A percentile compares a stretch with the other conserved stretches of the same genome.
Conservation (phyloP, 1,139 yeast species). For the Geotrichum bryndzae region DNA sequence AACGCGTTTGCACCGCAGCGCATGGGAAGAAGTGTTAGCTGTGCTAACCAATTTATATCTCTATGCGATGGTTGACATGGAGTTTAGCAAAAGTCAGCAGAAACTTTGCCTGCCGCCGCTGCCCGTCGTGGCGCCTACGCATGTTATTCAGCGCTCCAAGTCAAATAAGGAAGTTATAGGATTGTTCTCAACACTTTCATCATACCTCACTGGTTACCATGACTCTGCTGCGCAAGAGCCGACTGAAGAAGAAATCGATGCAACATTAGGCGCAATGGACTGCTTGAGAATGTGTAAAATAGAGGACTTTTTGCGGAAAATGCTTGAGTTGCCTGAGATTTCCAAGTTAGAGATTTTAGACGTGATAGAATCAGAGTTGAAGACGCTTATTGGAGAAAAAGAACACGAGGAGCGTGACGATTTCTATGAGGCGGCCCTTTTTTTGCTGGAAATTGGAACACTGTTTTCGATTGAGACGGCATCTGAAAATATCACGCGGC, state of each 20-base stretch:
- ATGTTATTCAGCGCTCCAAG: slow-evolving; percentile 55
- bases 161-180: slow-evolving; percentile 59
- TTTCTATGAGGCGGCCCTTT: slow-evolving; percentile 18
- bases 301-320: slow-evolving; percentile 42
- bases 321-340: slow-evolving; percentile 1
- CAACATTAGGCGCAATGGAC: slow-evolving; percentile 73
- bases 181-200: slow-evolving; percentile 79
- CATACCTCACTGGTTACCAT: slow-evolving; percentile 81
- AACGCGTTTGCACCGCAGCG: slow-evolving; percentile 15
- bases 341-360: slow-evolving; percentile 3
- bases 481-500: slow-evolving; percentile 6
- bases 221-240: slow-evolving; percentile 86
- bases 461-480: slow-evolving; percentile 20
- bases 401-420: slow-evolving; percentile 20
- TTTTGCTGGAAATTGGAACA: slow-evolving; percentile 26
- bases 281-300: slow-evolving; percentile 68
- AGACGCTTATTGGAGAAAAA: slow-evolving; percentile 22
- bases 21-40: slow-evolving; percentile 60
- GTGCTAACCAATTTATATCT: slow-evolving; percentile 63
- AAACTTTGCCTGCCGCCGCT: slow-evolving; percentile 34
- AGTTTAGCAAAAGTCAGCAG: slow-evolving; percentile 48
- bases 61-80: slow-evolving; percentile 58
- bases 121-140: slow-evolving; percentile 59
- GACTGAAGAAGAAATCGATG: slow-evolving; percentile 82
- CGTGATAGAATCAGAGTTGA: slow-evolving; percentile 27